Evolutionary conservation across 164 flowering plant species (phyloP), one percentile per base, ranked within the genome.

Genomic region (Aristolochia fimbriata): DNA sequence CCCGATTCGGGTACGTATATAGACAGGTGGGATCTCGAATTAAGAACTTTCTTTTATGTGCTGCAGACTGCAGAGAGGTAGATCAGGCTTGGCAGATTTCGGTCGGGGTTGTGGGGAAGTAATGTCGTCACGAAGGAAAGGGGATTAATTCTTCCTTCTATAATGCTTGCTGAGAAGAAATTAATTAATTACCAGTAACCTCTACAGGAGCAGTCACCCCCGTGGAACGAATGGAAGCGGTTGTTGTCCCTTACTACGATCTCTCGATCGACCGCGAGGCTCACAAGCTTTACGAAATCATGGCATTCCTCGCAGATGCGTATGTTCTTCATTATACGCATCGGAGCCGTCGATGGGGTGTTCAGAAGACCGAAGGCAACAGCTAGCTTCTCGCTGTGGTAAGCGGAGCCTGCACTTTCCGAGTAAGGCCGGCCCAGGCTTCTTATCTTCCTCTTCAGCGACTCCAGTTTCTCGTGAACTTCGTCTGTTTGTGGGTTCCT

Each of bases 321-420:
- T 20, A 63, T 25, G 55, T 79, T 82, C 72, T 77, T 79, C 13
- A 70, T 66, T 57, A 82, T 67, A 45, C 75, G 76, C 25, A 80
- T 74, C 0, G 80, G 73, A 43, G 77, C 79, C 23, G 47, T 57
- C 10, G 70, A 52, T 12, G 80, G 76, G 1, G 67, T 58, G 59
- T 55, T 70, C 15, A 82, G 73, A 65, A 82, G 72, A 47, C 76
- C 80, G 51, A 81, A 79, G 10, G 73, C 82, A 56, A 80, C 62
- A 21, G 83, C 83, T 58, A 78, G 58, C 65, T 73, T 80, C 70
- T 80, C 83, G 70, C 81, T 79, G 51, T 81, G 83, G 62, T 73
- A 67, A 12, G 31, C 46, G 0, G 62, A 33, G 41, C 65, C 76
- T 33, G 27, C 60, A 30, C 65, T 54, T n/a, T 68, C 72, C 21